phyloP scores from a whole-genome alignment of 2,329 filamentous ascomycete genomes.

The Alternaria dauci region DNA sequence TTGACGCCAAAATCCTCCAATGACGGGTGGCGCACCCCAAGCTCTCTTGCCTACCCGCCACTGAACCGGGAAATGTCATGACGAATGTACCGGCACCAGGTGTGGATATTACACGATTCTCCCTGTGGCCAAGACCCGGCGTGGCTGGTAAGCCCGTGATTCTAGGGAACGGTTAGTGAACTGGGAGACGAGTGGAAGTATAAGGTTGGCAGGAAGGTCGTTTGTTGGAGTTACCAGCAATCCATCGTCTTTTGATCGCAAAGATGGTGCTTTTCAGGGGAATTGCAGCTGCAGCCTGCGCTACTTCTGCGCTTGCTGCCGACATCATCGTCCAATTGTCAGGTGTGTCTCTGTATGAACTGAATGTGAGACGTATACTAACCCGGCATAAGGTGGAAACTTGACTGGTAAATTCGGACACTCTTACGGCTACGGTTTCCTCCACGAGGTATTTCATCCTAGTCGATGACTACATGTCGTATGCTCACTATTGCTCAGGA shows the following conservation, averaged over 20 bases:
- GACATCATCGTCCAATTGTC: constrained; percentile 38
- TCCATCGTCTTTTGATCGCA: constrained; percentile 19
- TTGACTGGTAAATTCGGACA: constrained; percentile 41
- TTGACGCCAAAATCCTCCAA: constrained; percentile 35
- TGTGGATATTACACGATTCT: constrained; percentile 16
- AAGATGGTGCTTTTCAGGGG: constrained; percentile 33
- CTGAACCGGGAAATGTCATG: constrained; percentile 17
- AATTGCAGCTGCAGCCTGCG: constrained; percentile 33
- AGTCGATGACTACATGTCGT: background rate
- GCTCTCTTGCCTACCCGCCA: constrained; percentile 6
- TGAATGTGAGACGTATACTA: background rate
- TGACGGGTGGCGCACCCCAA: constrained; percentile 15
- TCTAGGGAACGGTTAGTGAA: background rate
- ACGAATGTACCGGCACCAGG: constrained; percentile 10
- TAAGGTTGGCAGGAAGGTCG: constrained; percentile 1
- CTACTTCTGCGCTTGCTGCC: constrained; percentile 32
- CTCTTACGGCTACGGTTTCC: constrained; percentile 41
- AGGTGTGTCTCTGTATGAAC: constrained; percentile 4
- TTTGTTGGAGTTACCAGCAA: constrained; percentile 6
- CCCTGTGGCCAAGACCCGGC: constrained; percentile 18
- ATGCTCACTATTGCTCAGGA: constrained; percentile 27
- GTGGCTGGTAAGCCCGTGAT: constrained; percentile 8
- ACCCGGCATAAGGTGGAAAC: constrained; percentile 28
- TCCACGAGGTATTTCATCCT: constrained; percentile 35
- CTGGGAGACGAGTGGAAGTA: constrained; percentile 5